Percentiles rank a stretch among this genome's conserved stretches.
Evolutionary conservation across 202 grass and related monocot species (phyloP).

Genomic region (Dendrocalamus latiflorus): DNA sequence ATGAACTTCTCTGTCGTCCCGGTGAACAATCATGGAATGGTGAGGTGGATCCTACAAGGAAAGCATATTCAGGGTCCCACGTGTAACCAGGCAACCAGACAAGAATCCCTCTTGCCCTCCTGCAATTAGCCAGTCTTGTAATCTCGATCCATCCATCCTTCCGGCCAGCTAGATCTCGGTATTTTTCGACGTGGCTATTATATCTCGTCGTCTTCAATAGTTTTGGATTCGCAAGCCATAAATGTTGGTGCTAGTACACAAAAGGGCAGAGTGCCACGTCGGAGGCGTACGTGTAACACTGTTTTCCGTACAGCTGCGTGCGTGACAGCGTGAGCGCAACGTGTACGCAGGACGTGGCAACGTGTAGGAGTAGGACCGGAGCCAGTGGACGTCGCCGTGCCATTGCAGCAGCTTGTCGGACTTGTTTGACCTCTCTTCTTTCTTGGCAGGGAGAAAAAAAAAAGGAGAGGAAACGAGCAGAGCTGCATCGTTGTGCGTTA

Average conservation of each 20-base stretch:
- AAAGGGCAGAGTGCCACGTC: neutral
- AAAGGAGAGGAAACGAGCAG: neutral
- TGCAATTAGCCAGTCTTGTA: neutral
- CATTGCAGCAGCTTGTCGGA: neutral
- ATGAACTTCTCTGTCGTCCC: neutral
- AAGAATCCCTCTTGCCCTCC: neutral
- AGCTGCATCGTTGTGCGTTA: too few species aligned
- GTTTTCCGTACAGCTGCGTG: neutral
- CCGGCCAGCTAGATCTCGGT: neutral
- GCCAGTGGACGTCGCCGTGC: neutral
- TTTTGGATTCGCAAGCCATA: neutral
- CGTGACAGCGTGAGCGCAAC: neutral
- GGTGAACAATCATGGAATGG: neutral
- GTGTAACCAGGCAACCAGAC: neutral
- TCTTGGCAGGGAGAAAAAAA: neutral
- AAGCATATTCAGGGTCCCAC: neutral
- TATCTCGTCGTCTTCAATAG: neutral
- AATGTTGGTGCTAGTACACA: neutral
- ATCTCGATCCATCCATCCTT: neutral
- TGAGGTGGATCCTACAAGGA: conserved; percentile 30
- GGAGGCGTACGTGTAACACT: neutral
- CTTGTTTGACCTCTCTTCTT: neutral
- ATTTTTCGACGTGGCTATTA: neutral
- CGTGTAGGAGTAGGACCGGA: neutral
- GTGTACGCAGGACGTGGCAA: neutral